These are phyloP conservation scores for Umbelopsis sp. DNA, from an alignment of 192 early-diverging fungal genomes.

Conservation along the genomic window DNA sequence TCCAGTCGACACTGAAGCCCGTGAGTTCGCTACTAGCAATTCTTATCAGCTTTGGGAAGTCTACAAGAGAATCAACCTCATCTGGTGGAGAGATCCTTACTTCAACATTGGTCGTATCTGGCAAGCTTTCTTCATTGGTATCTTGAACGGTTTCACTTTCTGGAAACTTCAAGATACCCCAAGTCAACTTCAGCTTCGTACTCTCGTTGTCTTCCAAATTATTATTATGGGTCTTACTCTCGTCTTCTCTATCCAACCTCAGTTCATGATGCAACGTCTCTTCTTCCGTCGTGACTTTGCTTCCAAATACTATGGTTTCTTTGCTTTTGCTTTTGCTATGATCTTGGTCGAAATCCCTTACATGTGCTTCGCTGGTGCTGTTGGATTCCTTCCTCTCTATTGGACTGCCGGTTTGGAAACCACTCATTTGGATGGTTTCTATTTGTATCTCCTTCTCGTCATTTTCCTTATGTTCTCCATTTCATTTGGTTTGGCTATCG, in stretches of 20 bases:
- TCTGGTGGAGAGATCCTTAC: slow-evolving; percentile 73
- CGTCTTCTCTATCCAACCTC: slow-evolving; percentile 70
- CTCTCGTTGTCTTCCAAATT: slow-evolving; percentile 74
- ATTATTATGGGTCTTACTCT: slow-evolving; percentile 67
- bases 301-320: slow-evolving; percentile 68
- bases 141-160: slow-evolving; percentile 78
- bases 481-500: slow-evolving; percentile 71
- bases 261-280: slow-evolving; percentile 66
- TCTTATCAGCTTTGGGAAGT: slow-evolving; percentile 61
- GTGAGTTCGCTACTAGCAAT: slow-evolving; percentile 49
- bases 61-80: slow-evolving; percentile 59
- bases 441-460: slow-evolving; percentile 66
- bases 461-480: slow-evolving; percentile 67
- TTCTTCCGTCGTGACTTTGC: slow-evolving; percentile 70
- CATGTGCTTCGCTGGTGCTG: slow-evolving; percentile 57
- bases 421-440: slow-evolving; percentile 50
- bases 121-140: slow-evolving; percentile 56
- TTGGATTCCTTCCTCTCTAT: slow-evolving; percentile 76
- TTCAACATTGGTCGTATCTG: slow-evolving; percentile 77
- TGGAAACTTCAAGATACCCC: slow-evolving; percentile 58
- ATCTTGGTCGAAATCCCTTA: slow-evolving; percentile 74
- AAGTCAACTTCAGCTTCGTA: slow-evolving; percentile 63
- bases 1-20: slow-evolving; percentile 28
- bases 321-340: slow-evolving; percentile 63
- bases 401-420: slow-evolving; percentile 69